A percentile compares a stretch with the other conserved stretches of the same genome.
Evolutionary conservation across 306 rosid genomes (phyloP).

Genomic region (Corylus avellana): DNA sequence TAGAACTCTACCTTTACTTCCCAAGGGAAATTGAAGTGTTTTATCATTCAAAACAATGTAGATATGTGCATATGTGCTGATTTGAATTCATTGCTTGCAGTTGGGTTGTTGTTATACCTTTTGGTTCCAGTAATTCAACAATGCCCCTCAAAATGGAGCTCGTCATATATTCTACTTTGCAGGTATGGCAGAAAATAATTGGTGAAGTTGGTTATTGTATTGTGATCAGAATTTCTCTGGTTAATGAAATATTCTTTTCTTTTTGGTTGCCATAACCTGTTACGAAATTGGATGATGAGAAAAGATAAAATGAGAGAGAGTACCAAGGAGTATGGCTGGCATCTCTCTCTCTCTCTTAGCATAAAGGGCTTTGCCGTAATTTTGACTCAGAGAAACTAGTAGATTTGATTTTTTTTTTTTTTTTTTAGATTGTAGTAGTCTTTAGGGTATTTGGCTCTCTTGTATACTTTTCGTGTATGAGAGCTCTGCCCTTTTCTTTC

Average conservation of each 20-base stretch:
- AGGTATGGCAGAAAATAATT: constrained; percentile 3
- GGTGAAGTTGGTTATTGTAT: not conserved
- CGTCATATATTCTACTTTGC: constrained; percentile 9
- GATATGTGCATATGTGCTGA: not conserved
- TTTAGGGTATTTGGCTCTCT: too few species aligned
- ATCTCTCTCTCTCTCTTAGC: not conserved
- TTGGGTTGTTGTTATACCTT: constrained; percentile 31
- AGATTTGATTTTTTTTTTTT: too few species aligned
- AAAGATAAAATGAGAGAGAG: not conserved
- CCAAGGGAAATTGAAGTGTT: not conserved
- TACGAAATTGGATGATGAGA: not conserved
- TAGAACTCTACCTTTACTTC: not conserved
- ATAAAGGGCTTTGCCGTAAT: too few species aligned
- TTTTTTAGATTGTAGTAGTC: too few species aligned
- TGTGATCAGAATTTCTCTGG: not conserved
- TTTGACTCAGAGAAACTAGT: too few species aligned
- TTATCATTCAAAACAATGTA: not conserved
- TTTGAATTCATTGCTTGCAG: constrained; percentile 6
- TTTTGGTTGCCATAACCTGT: not conserved
- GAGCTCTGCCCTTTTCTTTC: too few species aligned
- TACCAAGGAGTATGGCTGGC: not conserved
- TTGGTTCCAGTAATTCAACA: constrained; percentile 7
- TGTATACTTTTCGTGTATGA: too few species aligned
- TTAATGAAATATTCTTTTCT: not conserved
- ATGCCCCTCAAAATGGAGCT: constrained; percentile 30